Conservation (phyloP, 2,329 filamentous ascomycete species). For the Macroventuria anomochaeta region DNA sequence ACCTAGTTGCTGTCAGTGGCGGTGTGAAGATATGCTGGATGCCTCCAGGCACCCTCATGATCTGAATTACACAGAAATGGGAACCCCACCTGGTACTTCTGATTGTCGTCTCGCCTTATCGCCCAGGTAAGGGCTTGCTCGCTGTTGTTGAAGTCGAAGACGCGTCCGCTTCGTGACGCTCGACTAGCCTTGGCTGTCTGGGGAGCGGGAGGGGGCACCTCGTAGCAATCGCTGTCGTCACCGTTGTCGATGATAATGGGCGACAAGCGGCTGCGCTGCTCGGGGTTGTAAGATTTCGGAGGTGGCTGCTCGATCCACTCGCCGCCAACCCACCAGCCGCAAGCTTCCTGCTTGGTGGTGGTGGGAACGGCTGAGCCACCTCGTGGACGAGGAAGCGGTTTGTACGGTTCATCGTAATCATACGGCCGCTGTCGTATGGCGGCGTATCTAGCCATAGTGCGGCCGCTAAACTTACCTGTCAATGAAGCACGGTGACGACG, state of each 20-base stretch:
- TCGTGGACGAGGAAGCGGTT: neutral
- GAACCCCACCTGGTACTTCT: conserved; percentile 2
- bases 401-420: neutral
- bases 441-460: neutral
- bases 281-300: too few relatives aligned
- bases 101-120: neutral
- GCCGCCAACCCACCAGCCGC: conserved; percentile 8
- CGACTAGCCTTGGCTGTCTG: neutral
- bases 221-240: conserved; percentile 5
- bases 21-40: neutral
- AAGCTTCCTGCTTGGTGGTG: neutral
- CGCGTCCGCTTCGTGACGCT: neutral
- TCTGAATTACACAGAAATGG: neutral
- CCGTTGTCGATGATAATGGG: neutral
- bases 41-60: neutral
- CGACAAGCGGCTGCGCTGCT: neutral
- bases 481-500: neutral
- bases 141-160: conserved; percentile 28
- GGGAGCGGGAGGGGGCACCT: conserved; percentile 3
- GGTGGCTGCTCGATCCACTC: neutral
- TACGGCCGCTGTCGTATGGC: neutral
- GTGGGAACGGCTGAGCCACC: neutral
- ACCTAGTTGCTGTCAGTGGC: conserved; percentile 12
- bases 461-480: neutral
- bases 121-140: conserved; percentile 22